Evolutionary conservation across 176 grass and related monocot species (phyloP), one percentile per base, ranked within the genome.

Genomic region (Aechmea fasciata): DNA sequence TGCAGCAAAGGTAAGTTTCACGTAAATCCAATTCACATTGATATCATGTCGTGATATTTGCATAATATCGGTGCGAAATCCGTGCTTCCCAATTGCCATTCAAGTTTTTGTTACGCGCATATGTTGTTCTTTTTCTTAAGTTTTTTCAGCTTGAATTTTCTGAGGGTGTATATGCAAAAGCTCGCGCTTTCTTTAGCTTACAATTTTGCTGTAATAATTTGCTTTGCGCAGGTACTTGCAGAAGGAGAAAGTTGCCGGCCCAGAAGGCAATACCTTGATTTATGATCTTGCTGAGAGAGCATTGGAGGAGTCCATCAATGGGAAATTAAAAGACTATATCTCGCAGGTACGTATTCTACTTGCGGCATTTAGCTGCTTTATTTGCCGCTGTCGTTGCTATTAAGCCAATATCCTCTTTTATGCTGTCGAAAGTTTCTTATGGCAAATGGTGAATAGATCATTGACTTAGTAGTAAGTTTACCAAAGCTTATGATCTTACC

Each of bases 221-320:
- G 29, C 48, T 81, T 23, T 63, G 9, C 62, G 17, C 78, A 97
- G 93, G 77, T 92, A 90, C 69, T 76, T 97, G 65, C 79, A 81
- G 33, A 97, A 97, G 79, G 89, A 92, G 79, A 97, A 97, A 83
- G 57, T 85, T 70, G 69, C 77, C 67, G 81, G 89, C 25, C 89
- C 93, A 64, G 89, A 97, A 70, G 93, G 89, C 10, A 75, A 97
- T 69, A 59, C 63, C 29, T 24, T 97, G 70, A 81, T 81, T 77
- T 97, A 92, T 79, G 86, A 87, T 74, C 89, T 97, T 33, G 89
- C 89, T 3, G 89, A 97, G 83, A 92, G 93, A 81, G 78, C 93
- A 64, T 72, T 97, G 76, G 89, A 97, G 73, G 79, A 87, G 68
- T 81, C 79, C 19, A 77, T 90, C 64, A 83, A 49, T 50, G 64